A percentile compares a stretch with the other conserved stretches of the same genome.
phyloP scores from a whole-genome alignment of 2,329 filamentous ascomycete species.

The Diplodia mutila region DNA sequence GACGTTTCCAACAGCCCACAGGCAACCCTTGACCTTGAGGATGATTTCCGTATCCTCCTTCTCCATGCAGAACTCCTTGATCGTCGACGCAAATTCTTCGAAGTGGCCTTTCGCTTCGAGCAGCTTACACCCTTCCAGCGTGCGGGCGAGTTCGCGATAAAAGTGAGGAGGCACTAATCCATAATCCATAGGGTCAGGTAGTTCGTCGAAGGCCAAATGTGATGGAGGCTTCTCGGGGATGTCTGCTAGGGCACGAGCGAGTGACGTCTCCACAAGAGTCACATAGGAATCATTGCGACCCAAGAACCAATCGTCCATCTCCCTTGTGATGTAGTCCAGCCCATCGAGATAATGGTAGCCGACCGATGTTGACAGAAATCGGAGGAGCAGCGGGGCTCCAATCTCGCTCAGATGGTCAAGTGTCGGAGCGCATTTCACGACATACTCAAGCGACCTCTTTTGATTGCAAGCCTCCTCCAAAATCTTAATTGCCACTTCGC shows the following conservation, averaged over 20 bases:
- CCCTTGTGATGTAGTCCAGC: slow-evolving; percentile 96
- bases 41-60: slow-evolving; percentile 83
- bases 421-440: slow-evolving; percentile 92
- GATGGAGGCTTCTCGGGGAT: slow-evolving; percentile 60
- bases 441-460: slow-evolving; percentile 87
- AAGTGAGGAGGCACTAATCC: slow-evolving; percentile 89
- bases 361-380: slow-evolving; percentile 93
- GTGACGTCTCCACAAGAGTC: slow-evolving; percentile 88
- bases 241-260: slow-evolving; percentile 79
- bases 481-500: slow-evolving; percentile 94
- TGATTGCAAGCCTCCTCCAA: slow-evolving; percentile 96
- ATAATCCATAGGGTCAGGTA: slow-evolving; percentile 54
- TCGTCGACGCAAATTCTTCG: slow-evolving; percentile 86
- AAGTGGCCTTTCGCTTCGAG: slow-evolving; percentile 94
- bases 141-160: slow-evolving; percentile 91
- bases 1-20: slow-evolving; percentile 98
- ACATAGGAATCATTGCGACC: slow-evolving; percentile 98
- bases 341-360: slow-evolving; percentile 97
- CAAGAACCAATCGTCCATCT: slow-evolving; percentile 99
- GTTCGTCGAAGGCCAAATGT: slow-evolving; percentile 47
- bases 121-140: slow-evolving; percentile 86
- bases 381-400: slow-evolving; percentile 85
- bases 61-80: slow-evolving; percentile 84
- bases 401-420: slow-evolving; percentile 96
- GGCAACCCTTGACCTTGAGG: slow-evolving; percentile 91